Conservation (phyloP, 1,284 basidiomycete genomes). For the Rhodofomes roseus region DNA sequence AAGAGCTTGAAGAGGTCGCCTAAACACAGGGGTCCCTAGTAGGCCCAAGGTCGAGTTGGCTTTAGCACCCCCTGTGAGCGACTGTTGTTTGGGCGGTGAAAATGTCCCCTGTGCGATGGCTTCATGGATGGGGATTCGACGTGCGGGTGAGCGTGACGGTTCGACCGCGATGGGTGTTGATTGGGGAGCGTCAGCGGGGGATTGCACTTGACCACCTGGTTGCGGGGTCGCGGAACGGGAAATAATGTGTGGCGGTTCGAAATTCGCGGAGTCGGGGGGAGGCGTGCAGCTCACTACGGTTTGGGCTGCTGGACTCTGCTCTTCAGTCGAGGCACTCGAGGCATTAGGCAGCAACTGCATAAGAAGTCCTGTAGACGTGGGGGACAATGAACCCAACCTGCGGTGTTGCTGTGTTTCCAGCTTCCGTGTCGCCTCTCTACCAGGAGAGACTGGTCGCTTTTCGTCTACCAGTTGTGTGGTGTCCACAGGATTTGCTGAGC, state of each 20-base stretch:
- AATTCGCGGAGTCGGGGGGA: neutral
- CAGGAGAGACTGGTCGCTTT: neutral
- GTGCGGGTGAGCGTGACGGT: slow-evolving; percentile 51
- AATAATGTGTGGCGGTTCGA: neutral
- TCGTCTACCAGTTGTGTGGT: neutral
- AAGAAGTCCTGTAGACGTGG: slow-evolving; percentile 31
- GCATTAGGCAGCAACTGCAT: slow-evolving; percentile 24
- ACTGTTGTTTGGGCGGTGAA: slow-evolving; percentile 39
- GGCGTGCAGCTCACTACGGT: neutral
- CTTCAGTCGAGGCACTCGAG: slow-evolving; percentile 2
- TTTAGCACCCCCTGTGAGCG: neutral
- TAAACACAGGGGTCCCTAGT: slow-evolving; percentile 31
- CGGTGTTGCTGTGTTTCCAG: neutral
- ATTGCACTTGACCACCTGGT: neutral
- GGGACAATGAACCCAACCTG: slow-evolving; percentile 31
- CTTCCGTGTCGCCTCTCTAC: neutral
- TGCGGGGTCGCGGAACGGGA: neutral
- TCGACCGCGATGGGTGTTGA: slow-evolving; percentile 33
- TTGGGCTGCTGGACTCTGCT: slow-evolving; percentile 5
- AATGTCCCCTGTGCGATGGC: slow-evolving; percentile 45
- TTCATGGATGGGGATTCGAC: slow-evolving; percentile 52
- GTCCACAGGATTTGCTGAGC: neutral
- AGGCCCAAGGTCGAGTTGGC: slow-evolving; percentile 1
- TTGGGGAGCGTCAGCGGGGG: slow-evolving; percentile 1
- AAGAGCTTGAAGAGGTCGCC: slow-evolving; percentile 23